phyloP scores from a whole-genome alignment of 2,329 filamentous ascomycete species.

The Colletotrichum horii region DNA sequence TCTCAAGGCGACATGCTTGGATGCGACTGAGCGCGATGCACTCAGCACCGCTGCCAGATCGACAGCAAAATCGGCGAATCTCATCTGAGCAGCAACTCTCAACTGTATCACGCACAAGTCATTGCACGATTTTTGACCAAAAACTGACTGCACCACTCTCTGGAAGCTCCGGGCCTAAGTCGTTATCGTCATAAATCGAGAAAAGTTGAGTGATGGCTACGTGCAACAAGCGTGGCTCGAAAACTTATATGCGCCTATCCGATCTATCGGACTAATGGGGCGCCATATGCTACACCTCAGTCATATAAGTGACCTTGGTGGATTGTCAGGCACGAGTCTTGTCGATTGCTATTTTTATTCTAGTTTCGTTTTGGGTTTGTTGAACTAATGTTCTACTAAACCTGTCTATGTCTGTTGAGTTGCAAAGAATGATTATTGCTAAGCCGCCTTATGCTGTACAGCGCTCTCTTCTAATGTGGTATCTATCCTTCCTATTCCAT shows the following conservation, averaged over 20 bases:
- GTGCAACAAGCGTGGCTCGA: not conserved
- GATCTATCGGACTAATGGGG: not conserved
- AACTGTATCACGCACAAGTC: not conserved
- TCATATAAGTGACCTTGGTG: not conserved
- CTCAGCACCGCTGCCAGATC: conserved; percentile 74
- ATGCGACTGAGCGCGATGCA: conserved; percentile 71
- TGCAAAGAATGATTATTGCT: not conserved
- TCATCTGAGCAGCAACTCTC: conserved; percentile 43
- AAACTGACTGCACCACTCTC: not conserved
- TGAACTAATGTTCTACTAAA: not conserved
- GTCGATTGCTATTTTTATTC: not conserved
- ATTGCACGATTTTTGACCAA: not conserved
- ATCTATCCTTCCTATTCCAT: not conserved
- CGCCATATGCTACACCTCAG: not conserved
- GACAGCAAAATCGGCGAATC: conserved; percentile 68
- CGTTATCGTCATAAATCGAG: conserved; percentile 19
- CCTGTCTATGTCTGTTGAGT: not conserved
- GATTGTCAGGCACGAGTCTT: not conserved
- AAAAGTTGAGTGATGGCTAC: conserved; percentile 7
- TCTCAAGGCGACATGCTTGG: conserved; percentile 65
- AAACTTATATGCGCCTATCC: not conserved
- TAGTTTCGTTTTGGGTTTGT: not conserved
- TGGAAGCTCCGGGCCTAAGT: not conserved
- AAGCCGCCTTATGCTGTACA: not conserved
- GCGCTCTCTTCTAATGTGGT: not conserved